Evolutionary conservation across 208 protist species (phyloP).

Genomic region (Trypanosoma melophagium): DNA sequence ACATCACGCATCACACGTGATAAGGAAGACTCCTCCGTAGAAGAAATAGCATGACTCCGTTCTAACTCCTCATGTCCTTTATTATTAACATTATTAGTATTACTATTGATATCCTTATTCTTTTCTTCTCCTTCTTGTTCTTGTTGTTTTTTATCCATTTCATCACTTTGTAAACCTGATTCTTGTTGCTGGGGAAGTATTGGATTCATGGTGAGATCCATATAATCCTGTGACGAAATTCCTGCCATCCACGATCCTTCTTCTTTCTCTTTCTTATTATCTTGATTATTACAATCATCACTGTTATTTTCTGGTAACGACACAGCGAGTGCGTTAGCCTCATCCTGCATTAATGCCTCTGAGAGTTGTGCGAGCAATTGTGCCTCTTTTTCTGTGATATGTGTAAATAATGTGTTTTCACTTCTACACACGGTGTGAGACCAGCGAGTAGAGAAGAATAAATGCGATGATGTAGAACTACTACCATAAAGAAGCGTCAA

Average conservation of each 20-base stretch:
- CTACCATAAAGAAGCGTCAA: too few species aligned
- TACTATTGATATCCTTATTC: background rate
- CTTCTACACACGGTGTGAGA: too few species aligned
- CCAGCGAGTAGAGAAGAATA: too few species aligned
- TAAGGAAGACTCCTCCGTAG: background rate
- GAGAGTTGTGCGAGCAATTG: conserved; percentile 18
- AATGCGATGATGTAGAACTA: too few species aligned
- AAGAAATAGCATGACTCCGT: background rate
- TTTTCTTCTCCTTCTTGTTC: background rate
- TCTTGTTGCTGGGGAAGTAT: background rate
- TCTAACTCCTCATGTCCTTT: background rate
- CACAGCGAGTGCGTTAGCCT: conserved; percentile 7
- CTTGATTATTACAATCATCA: background rate
- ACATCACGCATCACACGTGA: conserved; percentile 6
- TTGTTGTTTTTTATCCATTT: background rate
- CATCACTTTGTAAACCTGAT: background rate
- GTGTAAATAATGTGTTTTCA: too few species aligned
- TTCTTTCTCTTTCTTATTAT: background rate
- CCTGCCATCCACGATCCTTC: background rate
- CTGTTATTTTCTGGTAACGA: background rate
- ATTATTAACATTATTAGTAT: background rate
- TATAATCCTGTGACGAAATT: conserved; percentile 4
- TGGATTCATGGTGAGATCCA: conserved; percentile 15
- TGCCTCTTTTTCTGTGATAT: background rate
- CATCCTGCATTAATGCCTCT: conserved; percentile 28